Conservation (phyloP, 2,329 filamentous ascomycete species). For the Sclerotinia glacialis region DNA sequence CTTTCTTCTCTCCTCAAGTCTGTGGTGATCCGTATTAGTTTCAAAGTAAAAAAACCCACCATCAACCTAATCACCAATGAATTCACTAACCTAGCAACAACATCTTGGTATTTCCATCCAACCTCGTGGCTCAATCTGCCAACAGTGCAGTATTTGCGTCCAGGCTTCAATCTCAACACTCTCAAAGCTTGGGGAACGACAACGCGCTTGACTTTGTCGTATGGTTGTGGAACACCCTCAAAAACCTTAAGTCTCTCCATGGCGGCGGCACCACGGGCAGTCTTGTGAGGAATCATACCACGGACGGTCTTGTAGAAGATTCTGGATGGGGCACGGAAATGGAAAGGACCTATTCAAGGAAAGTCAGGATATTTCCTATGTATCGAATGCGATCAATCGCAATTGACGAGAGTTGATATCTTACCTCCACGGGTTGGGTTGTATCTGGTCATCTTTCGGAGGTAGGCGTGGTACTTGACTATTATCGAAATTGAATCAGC, state of each 20-base stretch:
- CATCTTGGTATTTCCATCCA: slow-evolving; percentile 99
- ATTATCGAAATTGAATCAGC: slow-evolving; percentile 51
- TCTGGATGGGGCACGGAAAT: slow-evolving; percentile 98
- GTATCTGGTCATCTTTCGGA: slow-evolving; percentile 99
- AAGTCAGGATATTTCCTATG: slow-evolving; percentile 39
- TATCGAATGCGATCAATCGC: slow-evolving; percentile 16
- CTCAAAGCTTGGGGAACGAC: slow-evolving; percentile 98
- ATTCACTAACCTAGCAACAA: slow-evolving; percentile 84
- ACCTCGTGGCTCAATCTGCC: slow-evolving; percentile 98
- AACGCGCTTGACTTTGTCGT: slow-evolving; percentile 99
- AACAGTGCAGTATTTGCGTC: slow-evolving; percentile 99
- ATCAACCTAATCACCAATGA: slow-evolving; percentile 10
- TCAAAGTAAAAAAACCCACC: background rate
- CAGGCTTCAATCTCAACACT: slow-evolving; percentile 94
- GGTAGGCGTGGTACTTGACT: slow-evolving; percentile 99
- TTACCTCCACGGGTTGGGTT: slow-evolving; percentile 98
- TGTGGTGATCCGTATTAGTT: slow-evolving; percentile 44
- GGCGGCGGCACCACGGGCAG: slow-evolving; percentile 91
- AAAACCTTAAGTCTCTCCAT: slow-evolving; percentile 99
- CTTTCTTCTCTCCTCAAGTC: slow-evolving; percentile 99
- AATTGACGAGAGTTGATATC: slow-evolving; percentile 37
- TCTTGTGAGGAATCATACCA: slow-evolving; percentile 99
- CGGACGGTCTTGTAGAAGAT: slow-evolving; percentile 99
- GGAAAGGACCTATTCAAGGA: slow-evolving; percentile 77
- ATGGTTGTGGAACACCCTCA: slow-evolving; percentile 97